A percentile compares a stretch with the other conserved stretches of the same genome.
Evolutionary conservation across 2,329 filamentous ascomycete species (phyloP).

Genomic region (Ophiostoma montium): DNA sequence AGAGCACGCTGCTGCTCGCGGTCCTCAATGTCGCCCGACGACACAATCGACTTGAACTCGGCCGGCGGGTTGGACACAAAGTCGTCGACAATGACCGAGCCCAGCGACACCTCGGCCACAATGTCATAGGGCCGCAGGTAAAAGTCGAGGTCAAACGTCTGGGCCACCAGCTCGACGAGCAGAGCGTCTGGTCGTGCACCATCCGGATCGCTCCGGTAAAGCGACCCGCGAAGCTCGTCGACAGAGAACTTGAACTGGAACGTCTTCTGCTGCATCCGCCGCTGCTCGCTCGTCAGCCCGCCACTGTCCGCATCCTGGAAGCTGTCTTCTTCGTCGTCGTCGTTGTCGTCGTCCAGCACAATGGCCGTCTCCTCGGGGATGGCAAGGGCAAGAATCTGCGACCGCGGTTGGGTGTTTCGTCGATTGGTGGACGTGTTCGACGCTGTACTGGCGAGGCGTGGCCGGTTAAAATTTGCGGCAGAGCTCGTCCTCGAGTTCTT

Average conservation of each 20-base stretch:
- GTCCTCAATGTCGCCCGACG: conserved; percentile 61
- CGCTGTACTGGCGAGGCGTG: conserved; percentile 30
- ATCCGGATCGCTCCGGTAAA: conserved; percentile 76
- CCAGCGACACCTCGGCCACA: conserved; percentile 78
- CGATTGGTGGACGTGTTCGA: conserved; percentile 27
- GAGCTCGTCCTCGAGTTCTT: neutral
- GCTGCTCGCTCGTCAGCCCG: conserved; percentile 37
- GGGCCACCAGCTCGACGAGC: conserved; percentile 80
- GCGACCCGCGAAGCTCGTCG: conserved; percentile 80
- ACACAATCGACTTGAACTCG: conserved; percentile 97
- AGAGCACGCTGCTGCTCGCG: conserved; percentile 65
- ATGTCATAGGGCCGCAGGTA: conserved; percentile 85
- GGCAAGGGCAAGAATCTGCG: conserved; percentile 54
- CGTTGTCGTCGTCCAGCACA: conserved; percentile 45
- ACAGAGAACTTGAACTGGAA: conserved; percentile 98
- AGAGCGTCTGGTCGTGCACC: conserved; percentile 62
- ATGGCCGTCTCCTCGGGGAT: conserved; percentile 53
- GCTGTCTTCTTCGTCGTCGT: conserved; percentile 51
- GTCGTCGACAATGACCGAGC: conserved; percentile 80
- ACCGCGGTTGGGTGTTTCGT: conserved; percentile 38
- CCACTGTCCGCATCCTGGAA: conserved; percentile 52
- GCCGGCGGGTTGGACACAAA: conserved; percentile 79
- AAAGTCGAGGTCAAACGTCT: conserved; percentile 76
- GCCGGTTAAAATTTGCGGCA: conserved; percentile 21
- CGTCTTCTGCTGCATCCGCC: conserved; percentile 72